phyloP scores from a whole-genome alignment of 2,329 filamentous ascomycete species.

The Mycocentrospora acerina region DNA sequence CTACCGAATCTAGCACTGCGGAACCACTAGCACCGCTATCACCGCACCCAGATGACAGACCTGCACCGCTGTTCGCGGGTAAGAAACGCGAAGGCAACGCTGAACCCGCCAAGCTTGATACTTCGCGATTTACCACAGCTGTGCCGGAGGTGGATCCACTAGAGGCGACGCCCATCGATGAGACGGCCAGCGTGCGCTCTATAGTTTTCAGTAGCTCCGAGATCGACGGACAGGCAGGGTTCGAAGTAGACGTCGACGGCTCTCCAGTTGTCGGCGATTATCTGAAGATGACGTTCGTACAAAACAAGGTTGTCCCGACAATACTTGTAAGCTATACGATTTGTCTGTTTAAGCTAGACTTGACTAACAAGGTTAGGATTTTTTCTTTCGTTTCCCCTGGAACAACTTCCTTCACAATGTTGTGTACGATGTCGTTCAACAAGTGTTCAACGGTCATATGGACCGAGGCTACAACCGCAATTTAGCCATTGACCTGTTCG shows the following conservation, averaged over 20 bases:
- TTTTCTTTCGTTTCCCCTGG: conserved; percentile 98
- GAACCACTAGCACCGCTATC: conserved; percentile 43
- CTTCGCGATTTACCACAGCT: conserved; percentile 29
- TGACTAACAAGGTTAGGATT: conserved; percentile 62
- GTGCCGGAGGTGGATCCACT: conserved; percentile 33
- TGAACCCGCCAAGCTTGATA: conserved; percentile 30
- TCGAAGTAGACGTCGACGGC: conserved; percentile 62
- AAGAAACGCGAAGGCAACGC: conserved; percentile 38
- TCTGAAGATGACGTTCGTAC: conserved; percentile 94
- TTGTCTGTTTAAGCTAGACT: not conserved
- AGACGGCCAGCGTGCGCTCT: conserved; percentile 35
- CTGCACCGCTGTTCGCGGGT: conserved; percentile 64
- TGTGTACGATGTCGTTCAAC: conserved; percentile 97
- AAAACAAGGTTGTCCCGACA: conserved; percentile 90
- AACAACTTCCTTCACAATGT: conserved; percentile 99
- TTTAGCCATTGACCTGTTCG: conserved; percentile 89
- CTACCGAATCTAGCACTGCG: conserved; percentile 24
- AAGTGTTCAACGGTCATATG: conserved; percentile 98
- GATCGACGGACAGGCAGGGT: conserved; percentile 39
- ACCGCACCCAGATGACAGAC: conserved; percentile 66
- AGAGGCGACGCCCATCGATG: conserved; percentile 42
- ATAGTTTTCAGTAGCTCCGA: conserved; percentile 39
- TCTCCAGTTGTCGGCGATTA: conserved; percentile 88
- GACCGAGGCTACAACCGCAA: conserved; percentile 90
- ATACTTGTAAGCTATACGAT: conserved; percentile 71